Base-by-base conservation (phyloP, 2,329 filamentous ascomycete genomes). In the Fusarium ambrosium region DNA sequence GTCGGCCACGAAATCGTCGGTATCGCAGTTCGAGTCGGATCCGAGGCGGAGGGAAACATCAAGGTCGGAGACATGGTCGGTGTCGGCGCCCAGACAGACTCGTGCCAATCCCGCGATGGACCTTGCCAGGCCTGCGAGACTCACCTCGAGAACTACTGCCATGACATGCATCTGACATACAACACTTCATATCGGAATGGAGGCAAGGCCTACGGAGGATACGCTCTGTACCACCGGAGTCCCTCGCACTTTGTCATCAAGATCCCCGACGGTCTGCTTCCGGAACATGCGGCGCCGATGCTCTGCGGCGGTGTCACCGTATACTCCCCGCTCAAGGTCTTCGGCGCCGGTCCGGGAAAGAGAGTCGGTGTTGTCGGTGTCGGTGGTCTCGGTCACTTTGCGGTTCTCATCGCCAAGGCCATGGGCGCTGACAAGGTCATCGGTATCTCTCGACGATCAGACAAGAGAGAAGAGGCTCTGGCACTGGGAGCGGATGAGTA, bases 261-360 rank as follows among this genome's bases (percentile, higher is more conserved):
- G 79, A 95, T 97, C 74, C 94, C 94, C 7, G 92, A 94, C 13
- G 89, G 87, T 48, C 87, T 97, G 29, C 79, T 85, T 2, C 87
- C 87, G 41, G 85, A 85, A 55, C 82, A 90, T 48, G 93, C 92
- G 0, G 94, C 93, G 1, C 93, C 93, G 1, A 94, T 95, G 92
- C 88, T 97, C 70, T 97, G 94, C 81, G 94, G 93, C 13, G 94
- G 94, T 67, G 86, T 96, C 43, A 97, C 94, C 0, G 90, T 91
- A 53, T 97, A 92, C 85, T 92, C 89, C 58, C 94, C 94, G 0
- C 87, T 97, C 2, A 91, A 93, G 86, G 58, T 64, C 2, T 68
- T 70, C 2, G 73, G 71, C 2, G 71, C 67, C 3, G 69, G 65
- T 0, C 91, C 90, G 0, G 92, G 91, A 7, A 93, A 92, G 81